phyloP scores from a whole-genome alignment of 768 basidiomycete species.

The Russula vinacea region DNA sequence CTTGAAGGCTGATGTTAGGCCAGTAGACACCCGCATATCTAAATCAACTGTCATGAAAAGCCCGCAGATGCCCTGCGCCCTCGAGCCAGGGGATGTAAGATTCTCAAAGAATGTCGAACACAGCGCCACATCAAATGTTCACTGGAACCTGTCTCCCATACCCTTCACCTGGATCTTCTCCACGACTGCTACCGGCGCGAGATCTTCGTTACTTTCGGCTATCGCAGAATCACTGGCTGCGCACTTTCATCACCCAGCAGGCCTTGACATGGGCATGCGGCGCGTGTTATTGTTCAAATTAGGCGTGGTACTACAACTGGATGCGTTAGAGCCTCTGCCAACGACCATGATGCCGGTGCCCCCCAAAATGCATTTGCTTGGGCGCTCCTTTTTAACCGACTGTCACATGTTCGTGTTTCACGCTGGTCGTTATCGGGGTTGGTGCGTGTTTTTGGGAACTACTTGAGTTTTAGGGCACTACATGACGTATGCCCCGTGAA shows the following conservation, averaged over 20 bases:
- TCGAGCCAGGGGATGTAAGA: conserved; percentile 11
- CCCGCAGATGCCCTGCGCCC: conserved; percentile 7
- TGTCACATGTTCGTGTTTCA: conserved; percentile 18
- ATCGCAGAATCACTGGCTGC: conserved; percentile 3
- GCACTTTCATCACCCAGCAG: conserved; percentile 6
- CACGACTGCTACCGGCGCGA: not conserved
- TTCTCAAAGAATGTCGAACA: not conserved
- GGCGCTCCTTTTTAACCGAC: conserved; percentile 8
- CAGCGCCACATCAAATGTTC: not conserved
- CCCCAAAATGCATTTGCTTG: not conserved
- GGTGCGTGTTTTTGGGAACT: too few species aligned
- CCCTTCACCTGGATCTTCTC: conserved; percentile 3
- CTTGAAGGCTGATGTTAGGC: not conserved
- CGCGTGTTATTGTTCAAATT: conserved; percentile 9
- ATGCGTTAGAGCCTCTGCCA: not conserved
- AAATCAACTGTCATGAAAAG: not conserved
- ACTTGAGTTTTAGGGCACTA: too few species aligned
- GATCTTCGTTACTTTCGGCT: conserved; percentile 1
- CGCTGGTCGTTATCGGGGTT: conserved; percentile 16
- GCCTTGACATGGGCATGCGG: conserved; percentile 9
- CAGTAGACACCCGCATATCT: not conserved
- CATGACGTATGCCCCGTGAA: too few species aligned
- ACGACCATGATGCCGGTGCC: not conserved
- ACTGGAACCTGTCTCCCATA: not conserved
- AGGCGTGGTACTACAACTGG: not conserved